These are phyloP conservation scores for Kuraishia hungarica DNA, from an alignment of 805 yeast genomes.

Conservation along the genomic window DNA sequence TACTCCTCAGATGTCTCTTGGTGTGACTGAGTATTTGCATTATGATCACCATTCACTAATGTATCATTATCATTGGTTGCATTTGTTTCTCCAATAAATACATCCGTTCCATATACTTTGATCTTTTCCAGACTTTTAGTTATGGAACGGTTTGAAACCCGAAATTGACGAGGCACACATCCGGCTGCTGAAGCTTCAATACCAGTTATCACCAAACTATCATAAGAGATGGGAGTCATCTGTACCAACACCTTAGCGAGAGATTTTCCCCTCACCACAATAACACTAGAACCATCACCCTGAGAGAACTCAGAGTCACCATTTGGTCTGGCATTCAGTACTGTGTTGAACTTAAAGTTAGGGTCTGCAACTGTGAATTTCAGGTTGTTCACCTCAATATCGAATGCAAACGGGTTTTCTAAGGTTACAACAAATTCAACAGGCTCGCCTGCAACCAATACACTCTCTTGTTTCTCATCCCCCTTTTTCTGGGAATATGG, in stretches of 20 bases:
- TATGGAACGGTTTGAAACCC: conserved; percentile 20
- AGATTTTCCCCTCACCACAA: conserved; percentile 29
- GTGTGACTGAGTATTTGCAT: not conserved
- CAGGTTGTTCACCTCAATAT: conserved; percentile 48
- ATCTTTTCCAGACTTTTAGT: conserved; percentile 19
- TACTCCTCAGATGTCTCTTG: conserved; percentile 10
- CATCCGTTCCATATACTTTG: conserved; percentile 13
- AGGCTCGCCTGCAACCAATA: conserved; percentile 54
- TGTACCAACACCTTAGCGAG: conserved; percentile 30
- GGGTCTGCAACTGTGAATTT: conserved; percentile 22
- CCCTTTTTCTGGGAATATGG: conserved; percentile 27
- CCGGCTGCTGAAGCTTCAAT: conserved; percentile 41
- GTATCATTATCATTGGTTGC: not conserved
- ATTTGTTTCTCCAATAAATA: not conserved
- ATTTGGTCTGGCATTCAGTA: conserved; percentile 10
- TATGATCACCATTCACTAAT: not conserved
- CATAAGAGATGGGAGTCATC: conserved; percentile 40
- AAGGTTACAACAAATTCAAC: conserved; percentile 47
- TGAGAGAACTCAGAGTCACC: conserved; percentile 6
- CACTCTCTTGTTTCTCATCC: conserved; percentile 12
- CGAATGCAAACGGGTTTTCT: conserved; percentile 78
- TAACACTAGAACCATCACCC: conserved; percentile 8
- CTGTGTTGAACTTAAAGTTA: conserved; percentile 18
- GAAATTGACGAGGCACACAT: conserved; percentile 38
- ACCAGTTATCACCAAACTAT: conserved; percentile 41